Evolutionary conservation across 495 filamentous ascomycete species (phyloP).

Genomic region (Aspergillus mulundensis): DNA sequence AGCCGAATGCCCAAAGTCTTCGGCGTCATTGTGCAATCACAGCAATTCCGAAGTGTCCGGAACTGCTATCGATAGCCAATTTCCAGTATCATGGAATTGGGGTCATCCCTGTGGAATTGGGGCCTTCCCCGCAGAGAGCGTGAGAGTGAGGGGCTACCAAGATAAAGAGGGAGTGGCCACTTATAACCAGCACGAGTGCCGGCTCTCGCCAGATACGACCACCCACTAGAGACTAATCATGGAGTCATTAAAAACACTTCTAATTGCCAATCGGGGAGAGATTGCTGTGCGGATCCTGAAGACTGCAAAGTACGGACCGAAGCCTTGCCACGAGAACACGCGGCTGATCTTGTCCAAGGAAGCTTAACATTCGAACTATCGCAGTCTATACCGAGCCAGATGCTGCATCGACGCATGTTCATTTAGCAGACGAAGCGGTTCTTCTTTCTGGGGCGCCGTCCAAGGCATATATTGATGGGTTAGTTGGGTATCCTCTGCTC

Average conservation of each 20-base stretch:
- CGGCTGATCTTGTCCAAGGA: conserved; percentile 12
- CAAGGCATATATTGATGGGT: conserved; percentile 47
- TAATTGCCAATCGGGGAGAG: conserved; percentile 54
- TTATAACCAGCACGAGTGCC: not conserved
- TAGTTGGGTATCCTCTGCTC: not conserved
- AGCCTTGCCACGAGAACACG: not conserved
- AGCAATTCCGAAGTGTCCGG: not conserved
- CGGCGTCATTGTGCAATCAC: conserved; percentile 9
- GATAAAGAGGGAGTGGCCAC: not conserved
- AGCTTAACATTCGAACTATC: conserved; percentile 44
- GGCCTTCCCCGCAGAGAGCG: not conserved
- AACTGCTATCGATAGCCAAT: not conserved
- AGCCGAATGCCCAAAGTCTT: conserved; percentile 2
- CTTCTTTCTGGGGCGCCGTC: conserved; percentile 42
- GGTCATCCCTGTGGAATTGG: not conserved
- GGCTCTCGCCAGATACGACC: not conserved
- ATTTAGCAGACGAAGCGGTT: conserved; percentile 47
- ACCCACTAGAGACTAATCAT: conserved; percentile 15
- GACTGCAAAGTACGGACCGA: conserved; percentile 16
- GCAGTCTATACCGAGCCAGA: conserved; percentile 54
- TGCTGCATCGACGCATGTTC: conserved; percentile 52
- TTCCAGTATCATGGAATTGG: not conserved
- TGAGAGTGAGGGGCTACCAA: not conserved
- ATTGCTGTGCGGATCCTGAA: conserved; percentile 37
- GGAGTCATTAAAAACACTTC: conserved; percentile 35